These are phyloP conservation scores for Pestalotiopsis sp. DNA, from an alignment of 2,329 filamentous ascomycete genomes.

Conservation along the genomic window DNA sequence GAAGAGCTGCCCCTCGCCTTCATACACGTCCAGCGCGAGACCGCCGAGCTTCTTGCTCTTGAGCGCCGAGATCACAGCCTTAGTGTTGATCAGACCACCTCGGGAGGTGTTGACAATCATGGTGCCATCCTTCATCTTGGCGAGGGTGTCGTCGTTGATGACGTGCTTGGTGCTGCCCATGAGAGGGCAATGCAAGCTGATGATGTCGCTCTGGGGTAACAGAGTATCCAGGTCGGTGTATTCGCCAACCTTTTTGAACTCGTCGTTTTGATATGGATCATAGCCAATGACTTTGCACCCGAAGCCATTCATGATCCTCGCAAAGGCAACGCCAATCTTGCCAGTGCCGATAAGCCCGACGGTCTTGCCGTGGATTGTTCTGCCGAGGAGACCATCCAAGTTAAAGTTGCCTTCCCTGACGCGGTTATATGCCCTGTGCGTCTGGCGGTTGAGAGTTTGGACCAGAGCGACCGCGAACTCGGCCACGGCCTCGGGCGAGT, in stretches of 20 bases:
- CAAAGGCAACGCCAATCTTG: constrained; percentile 64
- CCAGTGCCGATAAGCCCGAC: constrained; percentile 69
- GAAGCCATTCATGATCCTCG: constrained; percentile 65
- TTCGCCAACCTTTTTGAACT: constrained; percentile 51
- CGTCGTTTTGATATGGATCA: constrained; percentile 56
- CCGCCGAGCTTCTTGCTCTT: constrained; percentile 64
- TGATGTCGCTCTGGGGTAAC: constrained; percentile 58
- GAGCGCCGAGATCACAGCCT: constrained; percentile 60
- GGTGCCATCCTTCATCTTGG: constrained; percentile 59
- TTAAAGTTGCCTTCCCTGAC: constrained; percentile 71
- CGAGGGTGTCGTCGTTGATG: constrained; percentile 57
- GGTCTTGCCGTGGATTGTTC: constrained; percentile 64
- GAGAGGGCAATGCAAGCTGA: constrained; percentile 69
- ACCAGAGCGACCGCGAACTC: constrained; percentile 71
- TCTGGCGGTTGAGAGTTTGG: constrained; percentile 69
- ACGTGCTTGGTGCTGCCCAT: constrained; percentile 62
- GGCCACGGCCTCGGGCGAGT: constrained; percentile 70
- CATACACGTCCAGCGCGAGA: constrained; percentile 70
- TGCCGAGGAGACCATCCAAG: constrained; percentile 65
- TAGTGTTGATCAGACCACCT: constrained; percentile 64
- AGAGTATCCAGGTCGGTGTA: constrained; percentile 58
- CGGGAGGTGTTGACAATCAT: constrained; percentile 71
- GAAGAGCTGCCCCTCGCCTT: constrained; percentile 65
- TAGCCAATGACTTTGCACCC: constrained; percentile 64
- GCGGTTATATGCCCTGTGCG: constrained; percentile 68